phyloP scores from a whole-genome alignment of 495 filamentous ascomycete species.

The Parathielavia hyrcaniae region DNA sequence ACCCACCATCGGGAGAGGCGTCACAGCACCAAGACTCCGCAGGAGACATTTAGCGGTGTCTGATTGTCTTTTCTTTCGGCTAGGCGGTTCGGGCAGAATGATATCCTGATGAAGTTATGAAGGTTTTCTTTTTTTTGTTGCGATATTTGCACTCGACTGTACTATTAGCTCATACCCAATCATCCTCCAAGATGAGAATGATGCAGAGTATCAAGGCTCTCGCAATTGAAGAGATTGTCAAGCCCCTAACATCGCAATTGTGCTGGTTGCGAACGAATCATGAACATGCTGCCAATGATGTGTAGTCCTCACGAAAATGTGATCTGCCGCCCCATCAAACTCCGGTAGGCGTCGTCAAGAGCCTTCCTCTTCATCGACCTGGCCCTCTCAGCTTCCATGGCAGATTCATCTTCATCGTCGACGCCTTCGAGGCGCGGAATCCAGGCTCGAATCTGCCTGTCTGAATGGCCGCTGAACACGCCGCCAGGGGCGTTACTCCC shows the following conservation, averaged over 20 bases:
- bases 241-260: no score
- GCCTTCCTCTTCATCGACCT: constrained; percentile 53
- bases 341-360: constrained; percentile 52
- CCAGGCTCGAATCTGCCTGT: constrained; percentile 56
- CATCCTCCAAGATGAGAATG: background rate
- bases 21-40: constrained; percentile 34
- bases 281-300: background rate
- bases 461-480: constrained; percentile 51
- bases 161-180: constrained; percentile 1
- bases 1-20: constrained; percentile 34
- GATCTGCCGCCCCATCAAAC: constrained; percentile 49
- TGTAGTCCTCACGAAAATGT: constrained; percentile 39
- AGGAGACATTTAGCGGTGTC: constrained; percentile 39
- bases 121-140: background rate
- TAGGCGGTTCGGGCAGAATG: constrained; percentile 1
- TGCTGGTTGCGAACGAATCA: background rate
- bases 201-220: no score
- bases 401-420: constrained; percentile 38
- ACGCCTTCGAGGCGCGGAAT: constrained; percentile 45
- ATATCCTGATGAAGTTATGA: constrained; percentile 13
- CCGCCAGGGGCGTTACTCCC: constrained; percentile 43
- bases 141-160: background rate
- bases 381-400: constrained; percentile 28
- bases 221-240: no score
- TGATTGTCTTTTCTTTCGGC: constrained; percentile 16